These are phyloP conservation scores for Chenopodium suecicum DNA, from an alignment of 148 eudicot species.

Conservation along the genomic window DNA sequence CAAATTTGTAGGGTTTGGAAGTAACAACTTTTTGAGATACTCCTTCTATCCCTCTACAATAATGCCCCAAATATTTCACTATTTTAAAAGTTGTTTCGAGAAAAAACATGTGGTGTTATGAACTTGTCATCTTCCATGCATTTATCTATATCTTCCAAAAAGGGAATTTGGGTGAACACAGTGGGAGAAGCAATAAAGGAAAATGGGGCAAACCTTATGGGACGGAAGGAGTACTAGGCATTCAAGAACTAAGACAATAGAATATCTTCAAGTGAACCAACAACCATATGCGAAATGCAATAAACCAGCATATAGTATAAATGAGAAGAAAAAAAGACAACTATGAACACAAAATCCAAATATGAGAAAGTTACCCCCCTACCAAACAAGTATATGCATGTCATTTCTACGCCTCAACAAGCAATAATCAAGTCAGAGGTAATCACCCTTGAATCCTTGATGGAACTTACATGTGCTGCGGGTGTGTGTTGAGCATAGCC, in stretches of 20 bases:
- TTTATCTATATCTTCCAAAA: too few relatives aligned
- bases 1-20: not conserved
- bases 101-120: too few relatives aligned
- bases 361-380: not conserved
- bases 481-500: too few relatives aligned
- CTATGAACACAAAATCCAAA: not conserved
- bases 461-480: not conserved
- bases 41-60: too few relatives aligned
- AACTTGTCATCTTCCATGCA: too few relatives aligned
- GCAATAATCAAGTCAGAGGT: not conserved
- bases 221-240: not conserved
- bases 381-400: not conserved
- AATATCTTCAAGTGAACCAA: not conserved
- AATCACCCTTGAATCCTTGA: not conserved
- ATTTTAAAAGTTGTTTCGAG: too few relatives aligned
- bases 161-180: too few relatives aligned
- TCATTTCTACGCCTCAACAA: not conserved
- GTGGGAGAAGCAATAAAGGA: too few relatives aligned
- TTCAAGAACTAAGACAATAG: not conserved
- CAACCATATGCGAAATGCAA: not conserved
- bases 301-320: not conserved
- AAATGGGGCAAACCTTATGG: too few relatives aligned
- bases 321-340: not conserved
- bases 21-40: not conserved
- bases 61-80: too few relatives aligned